phyloP scores from a whole-genome alignment of 768 basidiomycete genomes.

The Termitomyces titanicus region DNA sequence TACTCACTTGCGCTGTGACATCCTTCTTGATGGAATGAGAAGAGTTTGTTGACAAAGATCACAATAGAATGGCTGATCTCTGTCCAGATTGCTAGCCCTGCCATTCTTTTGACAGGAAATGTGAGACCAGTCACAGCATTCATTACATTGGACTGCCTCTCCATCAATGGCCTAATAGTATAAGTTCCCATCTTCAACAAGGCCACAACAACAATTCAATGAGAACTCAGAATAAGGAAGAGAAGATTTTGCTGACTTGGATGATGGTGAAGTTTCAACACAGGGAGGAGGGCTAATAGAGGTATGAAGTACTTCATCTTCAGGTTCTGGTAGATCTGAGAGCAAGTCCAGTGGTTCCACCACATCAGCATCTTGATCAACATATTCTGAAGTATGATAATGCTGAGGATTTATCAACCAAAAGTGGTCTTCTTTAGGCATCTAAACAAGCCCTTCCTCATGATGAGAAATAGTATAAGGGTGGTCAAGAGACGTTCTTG shows the following conservation, averaged over 20 bases:
- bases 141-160: constrained; percentile 16
- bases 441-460: not conserved
- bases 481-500: not conserved
- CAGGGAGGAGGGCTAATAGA: not conserved
- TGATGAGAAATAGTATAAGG: constrained; percentile 5
- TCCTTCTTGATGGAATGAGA: not conserved
- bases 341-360: not conserved
- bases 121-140: constrained; percentile 21
- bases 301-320: not conserved
- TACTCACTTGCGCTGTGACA: not conserved
- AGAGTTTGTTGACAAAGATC: constrained; percentile 10
- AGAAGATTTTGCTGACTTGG: not conserved
- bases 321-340: not conserved
- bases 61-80: constrained; percentile 11
- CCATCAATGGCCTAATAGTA: constrained; percentile 8
- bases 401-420: constrained; percentile 12
- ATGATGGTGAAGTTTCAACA: not conserved
- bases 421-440: constrained; percentile 5
- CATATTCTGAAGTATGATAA: constrained; percentile 12
- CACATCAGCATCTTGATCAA: not conserved
- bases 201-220: not conserved
- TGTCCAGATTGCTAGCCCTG: constrained; percentile 14
- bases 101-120: constrained; percentile 23
- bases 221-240: not conserved
- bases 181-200: not conserved